Base-by-base conservation (phyloP, 2,329 filamentous ascomycete genomes). In the Claviceps sp. region DNA sequence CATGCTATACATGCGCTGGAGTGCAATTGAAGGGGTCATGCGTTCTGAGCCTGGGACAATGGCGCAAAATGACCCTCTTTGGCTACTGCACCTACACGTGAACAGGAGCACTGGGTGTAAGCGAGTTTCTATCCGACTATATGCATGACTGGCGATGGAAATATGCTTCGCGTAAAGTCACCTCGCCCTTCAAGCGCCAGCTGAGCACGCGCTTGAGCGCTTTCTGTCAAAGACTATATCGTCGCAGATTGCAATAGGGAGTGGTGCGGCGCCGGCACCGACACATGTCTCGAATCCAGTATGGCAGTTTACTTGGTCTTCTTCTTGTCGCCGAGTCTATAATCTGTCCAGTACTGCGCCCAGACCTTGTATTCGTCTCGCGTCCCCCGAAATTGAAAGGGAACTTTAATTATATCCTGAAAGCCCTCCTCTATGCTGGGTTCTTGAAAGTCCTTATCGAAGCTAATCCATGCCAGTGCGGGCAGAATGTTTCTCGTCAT, bases 401-500 rank as follows among this genome's bases (percentile, higher is more conserved):
- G 78, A 0, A 95, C 71, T 51, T 81, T 78, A 1, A 79, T 73
- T 39, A 98, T 79, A 58, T 96, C 88, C 56, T 85, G 72, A 61
- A 96, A 96, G 0, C 91, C 91, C 68, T 98, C 93, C 13, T 78
- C 75, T 1, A 77, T 54, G 41, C 75, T 77, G 0, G 91, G 93
- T 58, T 84, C 76, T 57, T 81, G 81, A 68, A 87, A 93, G 50
- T 87, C 78, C 8, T 82, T 79, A 16, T 74, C 71, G 62, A 89
- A 98, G 13, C 82, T 78, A 24, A 76, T 81, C 65, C 96, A 97
- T 0, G 93, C 91, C 56, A 93, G 73, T 45, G 78, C 80, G 0
- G 91, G 90, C 5, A 98, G 74, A 1, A 80, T 75, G 0, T 75
- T 70, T 56, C 93, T 50, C 0, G 75, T 70, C 56, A 91, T 44